Base-by-base conservation (phyloP, 2,329 filamentous ascomycete species). In the Sclerotiophoma versabilis region DNA sequence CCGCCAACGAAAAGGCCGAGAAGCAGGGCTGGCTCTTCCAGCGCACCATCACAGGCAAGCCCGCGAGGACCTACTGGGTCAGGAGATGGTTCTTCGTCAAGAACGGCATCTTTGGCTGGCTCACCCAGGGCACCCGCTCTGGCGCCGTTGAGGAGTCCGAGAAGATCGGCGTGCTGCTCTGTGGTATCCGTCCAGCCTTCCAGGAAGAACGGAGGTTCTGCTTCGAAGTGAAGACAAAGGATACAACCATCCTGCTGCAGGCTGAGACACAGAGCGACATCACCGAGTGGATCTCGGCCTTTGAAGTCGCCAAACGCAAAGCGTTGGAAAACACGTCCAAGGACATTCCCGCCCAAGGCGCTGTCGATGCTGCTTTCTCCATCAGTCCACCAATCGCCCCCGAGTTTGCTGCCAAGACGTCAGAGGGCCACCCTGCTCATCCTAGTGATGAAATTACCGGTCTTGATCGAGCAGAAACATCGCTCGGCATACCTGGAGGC, bases 171-270 rank as follows among this genome's bases (percentile, higher is more conserved):
- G 93, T 99, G 3, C 78, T 99, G 46, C 85, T 99, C 32, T 99
- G 95, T 78, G 96, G 91, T 68, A 90, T 95, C 42, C 91, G 93
- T 66, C 92, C 93, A 15, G 92, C 93, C 0, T 89, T 96, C 45
- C 88, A 91, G 63, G 95, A 99, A 76, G 95, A 99, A 69, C 87
- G 95, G 32, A 86, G 95, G 14, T 99, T 98, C 76, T 98, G 95
- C 73, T 97, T 99, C 68, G 95, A 99, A 76, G 90, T 99, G 68
- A 99, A 98, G 80, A 99, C 95, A 2, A 99, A 97, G 75, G 96
- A 91, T 68, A 90, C 90, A 59, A 95, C 88, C 43, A 87, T 96
- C 59, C 80, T 97, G 54, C 81, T 99, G 3, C 95, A 99, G 76
- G 91, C 93, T 4, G 95, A 99, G 73, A 96, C 92, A 0, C 95